Base-by-base conservation (phyloP, 768 basidiomycete genomes). In the Tylopilus cervinicoccineus region DNA sequence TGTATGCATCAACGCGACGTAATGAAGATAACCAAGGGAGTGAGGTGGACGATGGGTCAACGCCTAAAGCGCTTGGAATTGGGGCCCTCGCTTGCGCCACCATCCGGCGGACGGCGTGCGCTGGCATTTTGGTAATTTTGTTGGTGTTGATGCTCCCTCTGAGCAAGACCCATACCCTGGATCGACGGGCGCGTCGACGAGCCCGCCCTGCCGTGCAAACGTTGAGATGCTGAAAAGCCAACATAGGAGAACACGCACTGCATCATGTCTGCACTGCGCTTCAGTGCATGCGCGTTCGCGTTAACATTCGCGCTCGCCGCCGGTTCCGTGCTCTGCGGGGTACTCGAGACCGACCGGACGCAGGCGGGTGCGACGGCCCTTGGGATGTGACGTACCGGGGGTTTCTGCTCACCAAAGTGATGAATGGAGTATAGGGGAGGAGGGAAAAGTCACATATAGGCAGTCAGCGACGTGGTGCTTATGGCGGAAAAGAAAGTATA, bases 41-140 rank as follows among this genome's bases (percentile, higher is more conserved):
- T 34, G 17, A 27, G 5, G 26, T 27, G 19, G 24, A 29, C 6
- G 19, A n/a, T 34, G 5, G 38, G 17, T 56, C 60, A 76, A 48
- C 67, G 65, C 55, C 64, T 71, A 40, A 70, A 19, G 36, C 79
- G 68, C 61, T 83, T 83, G 37, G 71, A 33, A 27, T 57, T 59
- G 16, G 38, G 47, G 10, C 46, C 41, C 14, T 55, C 57, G 12
- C 12, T 23, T 16, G 45, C 17, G n/a, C 11, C 20, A n/a, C 39
- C 28, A 13, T 77, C 74, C 14, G 63, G 47, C 57, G 63, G 41
- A 52, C 62, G 50, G 51, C 55, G 49, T 33, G 20, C 29, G 33
- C 26, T 22, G 10, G 47, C 17, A 33, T 49, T 46, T 22, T 52
- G 56, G 41, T 58, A 53, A 2, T 64, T 65, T 27, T 69, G 37